Base-by-base conservation (phyloP, 108 stramenopile species). In the Nitzschia sp. region DNA sequence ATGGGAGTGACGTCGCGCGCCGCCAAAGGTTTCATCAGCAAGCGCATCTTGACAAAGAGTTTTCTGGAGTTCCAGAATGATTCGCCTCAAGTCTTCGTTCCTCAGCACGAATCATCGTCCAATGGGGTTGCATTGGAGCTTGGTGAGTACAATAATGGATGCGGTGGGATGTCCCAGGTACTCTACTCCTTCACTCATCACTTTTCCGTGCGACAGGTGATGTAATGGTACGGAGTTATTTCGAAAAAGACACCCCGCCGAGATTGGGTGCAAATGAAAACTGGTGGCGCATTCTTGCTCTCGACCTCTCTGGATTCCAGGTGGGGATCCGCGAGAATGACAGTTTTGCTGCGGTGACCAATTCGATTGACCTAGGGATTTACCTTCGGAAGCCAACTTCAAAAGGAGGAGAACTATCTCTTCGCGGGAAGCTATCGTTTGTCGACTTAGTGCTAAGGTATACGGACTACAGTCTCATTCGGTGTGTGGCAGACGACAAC, bases 1-100 rank as follows among this genome's bases (percentile, higher is more conserved):
- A 90, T 89, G 88, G 88, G 85, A 4, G 78, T 71, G 19, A 86
- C 88, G 23, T 81, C 84, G 58, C 70, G 73, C 42, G 85, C 85
- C 19, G 88, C 91, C 9, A 81, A 92, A 64, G 86, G 81, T 11
- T 92, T 92, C 55, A 70, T 87, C 46, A 74, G 66, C 46, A 78
- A 80, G 47, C 70, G 87, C 53, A 86, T 85, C 25, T 68, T 68
- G 51, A 88, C 80, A 4, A 72, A 74, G 32, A 86, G 85, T 58
- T 86, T 84, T 42, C 67, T 87, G 1, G 70, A 87, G 28, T 49
- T 92, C 11, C 38, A 67, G 35, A 65, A 87, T 25, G 77, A 73
- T 21, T 65, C 82, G 15, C 86, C 88, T 2, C 59, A 66, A 6
- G 55, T 92, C 9, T 63, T 74, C 47, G 54, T 87, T 3, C 91